These are phyloP conservation scores for Pyricularia sp. DNA, from an alignment of 2,329 filamentous ascomycete genomes.

Conservation along the genomic window DNA sequence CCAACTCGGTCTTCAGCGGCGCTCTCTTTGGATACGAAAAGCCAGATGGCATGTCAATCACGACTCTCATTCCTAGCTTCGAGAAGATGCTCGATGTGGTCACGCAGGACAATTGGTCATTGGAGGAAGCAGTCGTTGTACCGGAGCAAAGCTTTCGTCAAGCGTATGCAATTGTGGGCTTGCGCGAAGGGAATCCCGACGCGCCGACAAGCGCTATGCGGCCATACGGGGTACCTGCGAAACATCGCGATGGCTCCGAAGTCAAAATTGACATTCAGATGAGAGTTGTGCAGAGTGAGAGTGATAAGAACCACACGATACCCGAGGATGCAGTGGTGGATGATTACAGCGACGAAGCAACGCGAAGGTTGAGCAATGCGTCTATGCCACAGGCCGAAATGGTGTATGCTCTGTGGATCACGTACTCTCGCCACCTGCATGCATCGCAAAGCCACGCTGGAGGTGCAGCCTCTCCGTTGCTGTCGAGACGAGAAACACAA, in stretches of 20 bases:
- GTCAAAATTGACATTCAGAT: constrained; percentile 95
- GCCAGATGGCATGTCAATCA: constrained; percentile 72
- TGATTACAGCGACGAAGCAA: constrained; percentile 35
- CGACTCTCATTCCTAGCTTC: constrained; percentile 75
- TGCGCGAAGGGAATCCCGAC: constrained; percentile 76
- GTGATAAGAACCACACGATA: constrained; percentile 44
- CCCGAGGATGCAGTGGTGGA: constrained; percentile 58
- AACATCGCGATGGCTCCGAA: constrained; percentile 82
- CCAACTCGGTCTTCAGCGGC: constrained; percentile 89
- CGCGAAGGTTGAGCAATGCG: constrained; percentile 14
- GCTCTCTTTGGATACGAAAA: constrained; percentile 84
- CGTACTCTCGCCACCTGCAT: constrained; percentile 89
- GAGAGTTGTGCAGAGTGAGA: constrained; percentile 85
- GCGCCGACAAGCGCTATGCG: constrained; percentile 70
- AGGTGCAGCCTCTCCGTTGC: constrained; percentile 52
- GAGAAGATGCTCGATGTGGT: constrained; percentile 74
- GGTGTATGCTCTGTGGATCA: constrained; percentile 94
- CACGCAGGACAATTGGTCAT: constrained; percentile 70
- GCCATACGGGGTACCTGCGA: constrained; percentile 75
- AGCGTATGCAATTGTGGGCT: constrained; percentile 72
- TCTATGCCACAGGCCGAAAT: constrained; percentile 51
- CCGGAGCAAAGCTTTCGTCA: constrained; percentile 93
- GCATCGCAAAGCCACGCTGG: constrained; percentile 40
- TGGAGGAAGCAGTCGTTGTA: constrained; percentile 91
- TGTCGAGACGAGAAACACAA: constrained; percentile 60